phyloP scores from a whole-genome alignment of 345 rosid genomes.

The Pistacia integerrima region DNA sequence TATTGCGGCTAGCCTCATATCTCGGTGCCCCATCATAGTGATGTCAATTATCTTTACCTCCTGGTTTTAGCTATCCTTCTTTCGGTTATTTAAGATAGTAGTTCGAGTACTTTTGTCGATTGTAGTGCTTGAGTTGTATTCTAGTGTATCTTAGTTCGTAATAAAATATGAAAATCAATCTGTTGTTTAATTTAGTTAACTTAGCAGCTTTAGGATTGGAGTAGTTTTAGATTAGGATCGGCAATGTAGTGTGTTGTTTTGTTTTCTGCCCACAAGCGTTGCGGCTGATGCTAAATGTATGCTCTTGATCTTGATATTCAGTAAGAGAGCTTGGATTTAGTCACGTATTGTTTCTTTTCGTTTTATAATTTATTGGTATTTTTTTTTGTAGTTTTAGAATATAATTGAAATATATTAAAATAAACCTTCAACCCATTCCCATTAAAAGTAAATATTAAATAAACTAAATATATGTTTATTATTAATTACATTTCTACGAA shows the following conservation, averaged over 20 bases:
- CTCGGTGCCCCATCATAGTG: constrained; percentile 91
- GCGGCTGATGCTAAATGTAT: not conserved
- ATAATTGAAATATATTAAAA: too few species aligned
- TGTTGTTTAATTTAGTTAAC: not conserved
- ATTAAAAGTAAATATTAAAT: too few species aligned
- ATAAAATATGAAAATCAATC: too few species aligned
- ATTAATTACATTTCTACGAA: too few species aligned
- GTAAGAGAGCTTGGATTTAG: too few species aligned
- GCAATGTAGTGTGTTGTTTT: not conserved
- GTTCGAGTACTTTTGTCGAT: not conserved
- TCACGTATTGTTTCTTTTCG: too few species aligned
- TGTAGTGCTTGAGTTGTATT: not conserved
- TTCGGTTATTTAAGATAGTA: not conserved
- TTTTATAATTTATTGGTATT: too few species aligned
- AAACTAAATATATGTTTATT: too few species aligned
- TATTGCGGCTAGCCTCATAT: constrained; percentile 82
- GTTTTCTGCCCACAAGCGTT: not conserved
- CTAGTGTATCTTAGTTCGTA: not conserved
- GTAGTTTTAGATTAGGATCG: not conserved
- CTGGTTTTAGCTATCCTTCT: not conserved
- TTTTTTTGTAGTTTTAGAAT: too few species aligned
- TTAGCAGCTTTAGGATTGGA: not conserved
- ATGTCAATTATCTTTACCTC: not conserved
- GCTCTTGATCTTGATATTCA: not conserved
- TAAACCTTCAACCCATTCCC: too few species aligned